Conservation (phyloP, 805 yeast species). For the Ogataea dorogensis region DNA sequence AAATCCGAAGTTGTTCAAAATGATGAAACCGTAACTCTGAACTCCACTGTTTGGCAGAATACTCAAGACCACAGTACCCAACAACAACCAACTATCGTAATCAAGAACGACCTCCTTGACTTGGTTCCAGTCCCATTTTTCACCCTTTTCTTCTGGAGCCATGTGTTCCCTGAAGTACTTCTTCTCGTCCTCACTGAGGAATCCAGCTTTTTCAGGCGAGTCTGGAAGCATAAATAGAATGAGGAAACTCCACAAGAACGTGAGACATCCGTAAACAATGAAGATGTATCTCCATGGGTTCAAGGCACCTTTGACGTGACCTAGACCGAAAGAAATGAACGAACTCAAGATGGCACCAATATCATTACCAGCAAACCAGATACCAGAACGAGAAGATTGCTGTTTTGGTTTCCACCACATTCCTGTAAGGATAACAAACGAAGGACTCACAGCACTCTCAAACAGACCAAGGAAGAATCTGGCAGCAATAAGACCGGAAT, state of each 20-base stretch:
- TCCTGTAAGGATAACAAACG: constrained; percentile 52
- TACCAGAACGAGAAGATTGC: constrained; percentile 36
- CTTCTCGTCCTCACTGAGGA: constrained; percentile 42
- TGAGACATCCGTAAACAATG: constrained; percentile 57
- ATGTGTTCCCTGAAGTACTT: constrained; percentile 50
- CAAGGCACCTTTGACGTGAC: constrained; percentile 39
- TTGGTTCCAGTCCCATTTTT: constrained; percentile 53
- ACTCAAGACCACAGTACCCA: constrained; percentile 42
- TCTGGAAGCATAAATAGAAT: constrained; percentile 39
- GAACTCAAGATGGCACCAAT: constrained; percentile 49
- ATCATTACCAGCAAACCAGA: constrained; percentile 48
- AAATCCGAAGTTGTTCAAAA: constrained; percentile 36
- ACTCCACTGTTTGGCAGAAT: constrained; percentile 47
- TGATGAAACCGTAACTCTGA: constrained; percentile 46
- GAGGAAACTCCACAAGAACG: constrained; percentile 38
- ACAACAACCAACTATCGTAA: constrained; percentile 46
- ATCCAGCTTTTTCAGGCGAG: constrained; percentile 46
- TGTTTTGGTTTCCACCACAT: constrained; percentile 56
- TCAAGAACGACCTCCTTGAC: constrained; percentile 51
- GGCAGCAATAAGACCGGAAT: constrained; percentile 45
- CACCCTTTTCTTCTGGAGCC: constrained; percentile 55
- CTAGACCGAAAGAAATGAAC: constrained; percentile 53
- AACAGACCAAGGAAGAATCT: constrained; percentile 51
- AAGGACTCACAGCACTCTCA: constrained; percentile 56
- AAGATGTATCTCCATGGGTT: constrained; percentile 62